A percentile compares a stretch with the other conserved stretches of the same genome.
Evolutionary conservation across 2,329 filamentous ascomycete species (phyloP).

Genomic region (Penicillium thymicola): DNA sequence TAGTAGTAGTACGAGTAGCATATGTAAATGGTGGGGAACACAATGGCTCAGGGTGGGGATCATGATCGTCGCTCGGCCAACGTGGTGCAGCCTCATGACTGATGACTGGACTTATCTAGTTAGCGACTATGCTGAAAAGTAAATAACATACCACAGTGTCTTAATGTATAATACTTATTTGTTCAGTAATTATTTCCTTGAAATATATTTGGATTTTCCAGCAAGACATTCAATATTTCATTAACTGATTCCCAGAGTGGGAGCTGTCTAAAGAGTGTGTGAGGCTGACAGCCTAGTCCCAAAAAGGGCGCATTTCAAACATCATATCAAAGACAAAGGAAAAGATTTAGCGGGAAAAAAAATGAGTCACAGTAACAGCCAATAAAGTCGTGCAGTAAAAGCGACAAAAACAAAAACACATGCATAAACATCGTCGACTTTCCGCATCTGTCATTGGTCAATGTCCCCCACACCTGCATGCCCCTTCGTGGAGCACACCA

Average conservation of each 20-base stretch:
- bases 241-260: not conserved
- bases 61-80: not conserved
- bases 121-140: not conserved
- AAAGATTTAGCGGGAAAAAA: not conserved
- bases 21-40: not conserved
- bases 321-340: not conserved
- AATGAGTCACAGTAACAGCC: slow-evolving; percentile 7
- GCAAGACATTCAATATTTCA: not conserved
- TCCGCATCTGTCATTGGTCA: slow-evolving; percentile 6
- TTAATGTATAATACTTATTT: not conserved
- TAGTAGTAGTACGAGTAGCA: no score
- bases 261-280: slow-evolving; percentile 1
- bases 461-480: not conserved
- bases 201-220: not conserved
- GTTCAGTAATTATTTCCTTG: not conserved
- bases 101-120: no score
- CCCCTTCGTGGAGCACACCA: not conserved
- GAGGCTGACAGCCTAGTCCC: not conserved
- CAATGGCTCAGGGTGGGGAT: not conserved
- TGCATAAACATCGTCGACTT: slow-evolving; percentile 4
- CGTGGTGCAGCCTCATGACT: not conserved
- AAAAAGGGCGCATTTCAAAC: not conserved
- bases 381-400: slow-evolving; percentile 3
- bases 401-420: not conserved
- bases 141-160: not conserved